Base-by-base conservation (phyloP, 441 rosid species). In the Melastoma candidum region DNA sequence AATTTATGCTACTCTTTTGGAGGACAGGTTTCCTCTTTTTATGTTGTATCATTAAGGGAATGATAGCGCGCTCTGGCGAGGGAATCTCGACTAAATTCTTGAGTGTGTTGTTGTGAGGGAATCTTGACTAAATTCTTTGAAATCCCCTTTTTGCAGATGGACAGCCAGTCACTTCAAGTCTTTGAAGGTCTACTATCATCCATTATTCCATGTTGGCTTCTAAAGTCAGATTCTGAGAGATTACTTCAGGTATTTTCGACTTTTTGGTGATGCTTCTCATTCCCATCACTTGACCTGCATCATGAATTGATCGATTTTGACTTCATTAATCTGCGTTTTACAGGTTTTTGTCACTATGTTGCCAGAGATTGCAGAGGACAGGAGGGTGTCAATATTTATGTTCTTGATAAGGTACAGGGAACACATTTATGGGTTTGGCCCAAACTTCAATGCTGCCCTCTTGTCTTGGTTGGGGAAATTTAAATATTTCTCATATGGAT, bases 141-240 rank as follows among this genome's bases (percentile, higher is more conserved):
- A 44, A 59, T 57, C 48, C 26, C 44, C 12, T 57, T 27, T 67
- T 48, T 0, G 24, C 68, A 95, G 99, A 75, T 75, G 70, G 97
- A 90, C 68, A 77, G 82, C 66, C 78, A 83, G 71, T 90, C 98
- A 4, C 82, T 79, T 53, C 73, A 56, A 53, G 86, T 84, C 54
- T 83, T 82, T 59, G 99, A 95, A 74, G 85, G 71, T 57, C 83
- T 95, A 72, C 68, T 90, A 61, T 81, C 99, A 55, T 75, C 87
- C 3, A 71, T 84, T 65, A 74, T 95, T 57, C 99, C 98, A 12
- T 80, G 76, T 64, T 95, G 98, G 99, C 76, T 85, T 80, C 83
- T 43, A 77, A 84, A 79, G 70, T 61, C 78, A 82, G 98, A 97
- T 95, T 68, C 59, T 56, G 41, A 36, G 41, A 36, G 41, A 36